Percentiles rank a stretch among this genome's conserved stretches.
Conservation (phyloP, 495 filamentous ascomycete species). For the Tuber aestivum region DNA sequence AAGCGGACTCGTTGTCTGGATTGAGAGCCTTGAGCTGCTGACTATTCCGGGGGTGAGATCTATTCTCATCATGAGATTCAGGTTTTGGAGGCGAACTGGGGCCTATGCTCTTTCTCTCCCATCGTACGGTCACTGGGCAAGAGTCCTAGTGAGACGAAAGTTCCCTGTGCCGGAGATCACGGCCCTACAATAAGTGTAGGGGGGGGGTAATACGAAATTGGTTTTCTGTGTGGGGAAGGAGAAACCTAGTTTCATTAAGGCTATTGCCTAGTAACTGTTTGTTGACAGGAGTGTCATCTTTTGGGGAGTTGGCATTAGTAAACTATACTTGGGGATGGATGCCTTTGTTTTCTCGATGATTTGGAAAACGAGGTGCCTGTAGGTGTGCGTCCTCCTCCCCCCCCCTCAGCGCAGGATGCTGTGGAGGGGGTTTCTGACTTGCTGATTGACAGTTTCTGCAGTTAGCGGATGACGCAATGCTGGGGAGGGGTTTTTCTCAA, state of each 20-base stretch:
- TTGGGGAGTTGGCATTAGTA: neutral
- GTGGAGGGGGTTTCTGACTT: neutral
- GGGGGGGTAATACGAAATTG: too few relatives aligned
- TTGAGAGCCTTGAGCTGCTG: constrained; percentile 12
- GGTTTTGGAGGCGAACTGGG: neutral
- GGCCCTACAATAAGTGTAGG: too few relatives aligned
- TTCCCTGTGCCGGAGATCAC: too few relatives aligned
- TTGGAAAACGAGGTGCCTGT: neutral
- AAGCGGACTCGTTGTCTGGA: constrained; percentile 5
- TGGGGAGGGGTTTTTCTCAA: neutral
- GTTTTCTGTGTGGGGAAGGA: too few relatives aligned
- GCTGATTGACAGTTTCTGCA: neutral
- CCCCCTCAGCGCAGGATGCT: too few relatives aligned
- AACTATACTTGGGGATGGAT: neutral
- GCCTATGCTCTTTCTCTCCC: neutral
- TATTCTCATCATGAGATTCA: neutral
- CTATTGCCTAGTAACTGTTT: neutral
- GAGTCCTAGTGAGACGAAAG: too few relatives aligned
- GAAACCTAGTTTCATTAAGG: too few relatives aligned
- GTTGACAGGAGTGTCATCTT: neutral
- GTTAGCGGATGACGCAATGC: neutral
- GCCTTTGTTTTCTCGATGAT: neutral
- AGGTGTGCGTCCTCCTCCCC: neutral
- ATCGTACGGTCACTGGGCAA: too few relatives aligned
- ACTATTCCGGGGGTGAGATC: constrained; percentile 7